Conservation (phyloP, 805 yeast genomes). For the Metschnikowia amazonensis region DNA sequence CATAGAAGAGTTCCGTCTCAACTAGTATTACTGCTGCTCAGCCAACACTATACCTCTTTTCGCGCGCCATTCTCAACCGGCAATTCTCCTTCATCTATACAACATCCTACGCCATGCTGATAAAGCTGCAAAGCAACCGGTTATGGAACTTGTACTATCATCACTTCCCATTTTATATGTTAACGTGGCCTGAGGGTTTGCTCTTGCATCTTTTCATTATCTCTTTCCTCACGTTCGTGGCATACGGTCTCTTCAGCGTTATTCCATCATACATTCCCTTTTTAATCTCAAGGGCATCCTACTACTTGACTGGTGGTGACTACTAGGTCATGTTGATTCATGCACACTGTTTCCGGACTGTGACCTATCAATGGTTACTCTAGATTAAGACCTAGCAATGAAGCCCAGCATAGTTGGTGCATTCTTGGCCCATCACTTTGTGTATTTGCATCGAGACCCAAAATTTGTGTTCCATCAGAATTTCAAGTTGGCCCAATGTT, state of each 20-base stretch:
- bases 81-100: background rate
- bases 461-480: background rate
- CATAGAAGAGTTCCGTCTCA: background rate
- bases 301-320: constrained; percentile 33
- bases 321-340: constrained; percentile 2
- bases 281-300: constrained; percentile 29
- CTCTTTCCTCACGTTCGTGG: constrained; percentile 17
- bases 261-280: constrained; percentile 28
- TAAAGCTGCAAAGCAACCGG: constrained; percentile 7
- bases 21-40: background rate
- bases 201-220: constrained; percentile 17
- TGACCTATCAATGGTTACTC: background rate
- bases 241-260: constrained; percentile 17
- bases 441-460: background rate
- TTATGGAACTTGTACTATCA: constrained; percentile 33
- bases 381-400: background rate
- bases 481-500: background rate
- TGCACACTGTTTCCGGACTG: background rate
- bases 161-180: constrained; percentile 48
- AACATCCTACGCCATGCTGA: background rate
- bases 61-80: constrained; percentile 1
- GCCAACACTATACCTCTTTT: background rate
- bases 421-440: background rate
- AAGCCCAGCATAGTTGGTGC: background rate
- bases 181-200: constrained; percentile 43